Evolutionary conservation across 768 basidiomycete genomes (phyloP), one percentile per base, ranked within the genome.

Genomic region (Rhizopogon sp.): DNA sequence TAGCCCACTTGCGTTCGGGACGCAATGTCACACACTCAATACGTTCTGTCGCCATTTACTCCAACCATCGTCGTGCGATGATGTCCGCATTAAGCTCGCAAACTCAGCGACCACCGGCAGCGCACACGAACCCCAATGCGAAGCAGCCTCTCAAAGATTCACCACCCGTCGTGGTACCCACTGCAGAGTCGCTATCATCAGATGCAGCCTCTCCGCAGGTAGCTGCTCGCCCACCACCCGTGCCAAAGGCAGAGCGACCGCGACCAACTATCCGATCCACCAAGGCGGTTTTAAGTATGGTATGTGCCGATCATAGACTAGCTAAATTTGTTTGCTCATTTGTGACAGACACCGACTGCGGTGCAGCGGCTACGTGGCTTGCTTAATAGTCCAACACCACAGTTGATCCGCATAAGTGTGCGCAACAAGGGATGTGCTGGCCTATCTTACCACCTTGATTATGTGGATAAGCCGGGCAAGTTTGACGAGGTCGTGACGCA

Each of bases 401-500:
- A 93, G 66, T 81, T 94, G 60, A 90, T 99, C 56, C 88, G 96
- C 3, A 91, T 99, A 54, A 93, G 94, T 41, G 94, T 99, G 52
- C 85, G 90, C 61, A 96, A 97, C 76, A 96, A 98, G 74, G 97
- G 97, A 29, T 99, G 97, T 71, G 97, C 97, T 0, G 97, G 87
- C 1, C 80, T 89, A 65, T 78, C 78, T 13, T 83, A 83, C 62
- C 90, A 98, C 67, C 79, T 98, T 47, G 97, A 98, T 62, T 99
- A 98, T 70, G 93, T 98, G 53, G 92, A 94, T 41, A 75, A 83
- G 64, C 85, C 92, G 1, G 90, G 81, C 5, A 88, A 86, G 70
- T 98, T 98, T 63, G 97, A 99, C 73, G 97, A 98, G 67, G 82
- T 98, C 16, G 94, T 98, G 20, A 85, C 93, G 68, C 97, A 98